Conservation (phyloP, 805 yeast species). For the Phaffomyces antillensis region DNA sequence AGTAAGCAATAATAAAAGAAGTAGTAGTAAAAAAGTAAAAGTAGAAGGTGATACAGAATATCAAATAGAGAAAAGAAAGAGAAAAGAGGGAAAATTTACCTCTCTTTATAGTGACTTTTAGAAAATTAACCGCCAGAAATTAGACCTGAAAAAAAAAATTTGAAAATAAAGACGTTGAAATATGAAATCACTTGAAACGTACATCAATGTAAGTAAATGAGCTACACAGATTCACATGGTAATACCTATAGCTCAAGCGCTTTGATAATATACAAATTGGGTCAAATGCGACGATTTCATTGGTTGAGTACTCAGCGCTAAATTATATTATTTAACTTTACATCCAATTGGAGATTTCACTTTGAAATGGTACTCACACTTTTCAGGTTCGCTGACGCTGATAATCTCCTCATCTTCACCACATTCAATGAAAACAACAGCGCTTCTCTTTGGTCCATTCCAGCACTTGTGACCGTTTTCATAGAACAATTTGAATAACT, state of each 20-base stretch:
- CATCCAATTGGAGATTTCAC: slow-evolving; percentile 37
- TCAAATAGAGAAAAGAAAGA: neutral
- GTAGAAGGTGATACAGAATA: neutral
- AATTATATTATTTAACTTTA: slow-evolving; percentile 3
- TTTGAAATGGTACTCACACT: slow-evolving; percentile 66
- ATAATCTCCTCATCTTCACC: slow-evolving; percentile 49
- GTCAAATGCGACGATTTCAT: no score
- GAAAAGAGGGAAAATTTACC: neutral
- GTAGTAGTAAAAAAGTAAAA: neutral
- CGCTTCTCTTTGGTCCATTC: slow-evolving; percentile 87
- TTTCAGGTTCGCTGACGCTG: slow-evolving; percentile 82
- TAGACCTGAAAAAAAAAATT: no score
- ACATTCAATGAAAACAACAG: slow-evolving; percentile 57
- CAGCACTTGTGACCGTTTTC: slow-evolving; percentile 75
- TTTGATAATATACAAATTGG: no score
- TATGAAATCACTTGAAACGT: no score
- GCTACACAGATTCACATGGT: neutral
- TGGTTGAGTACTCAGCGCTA: neutral
- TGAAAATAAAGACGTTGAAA: neutral
- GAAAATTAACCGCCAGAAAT: neutral
- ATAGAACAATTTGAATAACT: slow-evolving; percentile 34
- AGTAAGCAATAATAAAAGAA: neutral
- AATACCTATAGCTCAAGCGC: neutral
- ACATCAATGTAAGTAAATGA: neutral
- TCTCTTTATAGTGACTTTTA: neutral